Base-by-base conservation (phyloP, 192 early-diverging fungal genomes). In the Gigaspora rosea region DNA sequence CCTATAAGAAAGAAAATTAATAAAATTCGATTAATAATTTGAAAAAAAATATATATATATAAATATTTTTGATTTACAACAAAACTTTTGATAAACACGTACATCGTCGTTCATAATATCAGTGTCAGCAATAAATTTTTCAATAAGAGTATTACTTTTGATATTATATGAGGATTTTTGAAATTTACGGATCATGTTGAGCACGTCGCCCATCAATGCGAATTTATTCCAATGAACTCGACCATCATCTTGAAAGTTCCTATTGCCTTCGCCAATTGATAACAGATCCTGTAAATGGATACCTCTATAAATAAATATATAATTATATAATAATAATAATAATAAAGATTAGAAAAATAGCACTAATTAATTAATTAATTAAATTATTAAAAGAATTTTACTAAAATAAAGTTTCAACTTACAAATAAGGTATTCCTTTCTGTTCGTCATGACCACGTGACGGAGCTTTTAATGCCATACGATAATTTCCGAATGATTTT, bases 371-470 rank as follows among this genome's bases (percentile, higher is more conserved):
- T 10, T 32, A 41, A 61, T 2, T 9, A 49, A 46, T 4, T 67
- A 47, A n/a, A n/a, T n/a, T n/a, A n/a, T n/a, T n/a, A n/a, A n/a
- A n/a, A n/a, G n/a, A n/a, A n/a, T n/a, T n/a, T n/a, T n/a, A 58
- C 49, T 11, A 16, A 13, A 70, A 71, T 46, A n/a, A n/a, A n/a
- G n/a, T 57, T 32, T 8, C 36, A 16, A 83, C 81, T 81, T 86
- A 93, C 93, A 94, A 76, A 78, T 94, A 94, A 20, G 93, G 93
- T 36, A 94, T 92, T 62, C 89, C 89, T 9, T 90, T 91, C 36
- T 84, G 56, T 51, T 88, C 87, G 48, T 86, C 49, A 50, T 71
- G 12, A 0, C 50, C 69, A 35, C 49, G 32, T 35, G 49, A 52
- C 18, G 36, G 84, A 48, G 76, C 79, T 57, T 85, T 84, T 48